A percentile compares a stretch with the other conserved stretches of the same genome.
Conservation (phyloP, 225 moss, liverwort and hornwort genomes). For the Polytrichum formosum region DNA sequence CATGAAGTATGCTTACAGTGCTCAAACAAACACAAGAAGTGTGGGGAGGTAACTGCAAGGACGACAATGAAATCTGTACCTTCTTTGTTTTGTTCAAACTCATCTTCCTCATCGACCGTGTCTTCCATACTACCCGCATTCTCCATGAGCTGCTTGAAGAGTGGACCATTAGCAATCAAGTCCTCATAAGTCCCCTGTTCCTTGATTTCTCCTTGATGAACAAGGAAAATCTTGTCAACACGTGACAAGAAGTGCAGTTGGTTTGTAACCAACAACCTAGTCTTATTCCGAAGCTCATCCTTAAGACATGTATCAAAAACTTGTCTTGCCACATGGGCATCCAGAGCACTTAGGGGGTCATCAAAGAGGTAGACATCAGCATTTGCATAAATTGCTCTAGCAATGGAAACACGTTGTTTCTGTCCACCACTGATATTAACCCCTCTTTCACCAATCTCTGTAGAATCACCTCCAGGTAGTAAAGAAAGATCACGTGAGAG, state of each 20-base stretch:
- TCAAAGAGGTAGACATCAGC: conserved; percentile 93
- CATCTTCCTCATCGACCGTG: conserved; percentile 46
- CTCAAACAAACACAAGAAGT: too few species aligned
- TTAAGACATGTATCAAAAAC: conserved; percentile 85
- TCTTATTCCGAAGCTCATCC: conserved; percentile 63
- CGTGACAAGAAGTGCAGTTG: conserved; percentile 92
- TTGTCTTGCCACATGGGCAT: conserved; percentile 88
- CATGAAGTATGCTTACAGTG: too few species aligned
- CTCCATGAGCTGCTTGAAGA: conserved; percentile 88
- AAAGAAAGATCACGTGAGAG: conserved; percentile 73
- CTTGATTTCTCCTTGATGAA: conserved; percentile 76
- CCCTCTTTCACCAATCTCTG: conserved; percentile 95
- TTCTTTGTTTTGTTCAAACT: conserved; percentile 34
- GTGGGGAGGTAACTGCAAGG: neutral
- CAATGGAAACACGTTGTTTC: conserved; percentile 87
- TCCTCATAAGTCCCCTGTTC: conserved; percentile 92
- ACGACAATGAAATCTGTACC: conserved; percentile 12
- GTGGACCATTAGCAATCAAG: conserved; percentile 57
- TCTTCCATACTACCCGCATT: conserved; percentile 96
- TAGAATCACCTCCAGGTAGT: conserved; percentile 76
- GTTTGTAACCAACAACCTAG: conserved; percentile 82
- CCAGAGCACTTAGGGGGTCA: conserved; percentile 92
- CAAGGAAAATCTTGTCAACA: conserved; percentile 73
- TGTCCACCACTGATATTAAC: conserved; percentile 97
- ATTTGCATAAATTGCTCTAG: conserved; percentile 84